Percentiles rank a stretch among this genome's conserved stretches.
Evolutionary conservation across 768 basidiomycete species (phyloP).

Genomic region (Xerocomus brunneocitrinus): DNA sequence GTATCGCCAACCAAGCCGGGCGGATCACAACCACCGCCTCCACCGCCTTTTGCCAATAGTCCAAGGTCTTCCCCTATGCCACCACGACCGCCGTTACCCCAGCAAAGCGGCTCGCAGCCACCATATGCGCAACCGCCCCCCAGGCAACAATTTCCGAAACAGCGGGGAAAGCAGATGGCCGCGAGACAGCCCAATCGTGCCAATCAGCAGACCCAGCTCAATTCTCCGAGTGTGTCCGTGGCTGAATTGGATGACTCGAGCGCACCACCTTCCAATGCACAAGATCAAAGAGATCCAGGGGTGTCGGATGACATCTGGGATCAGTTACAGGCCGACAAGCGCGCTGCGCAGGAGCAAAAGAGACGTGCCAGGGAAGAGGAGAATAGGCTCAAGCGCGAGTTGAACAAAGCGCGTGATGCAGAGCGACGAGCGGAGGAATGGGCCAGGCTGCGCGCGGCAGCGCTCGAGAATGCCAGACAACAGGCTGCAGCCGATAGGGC

Average conservation of each 20-base stretch:
- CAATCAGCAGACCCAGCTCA: constrained; percentile 3
- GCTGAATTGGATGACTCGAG: neutral
- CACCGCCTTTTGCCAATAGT: constrained; percentile 1
- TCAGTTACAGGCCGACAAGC: constrained; percentile 40
- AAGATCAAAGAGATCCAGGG: constrained; percentile 41
- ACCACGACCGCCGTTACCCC: neutral
- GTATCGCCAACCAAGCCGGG: neutral
- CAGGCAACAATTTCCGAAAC: neutral
- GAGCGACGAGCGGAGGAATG: constrained; percentile 23
- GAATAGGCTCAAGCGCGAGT: constrained; percentile 13
- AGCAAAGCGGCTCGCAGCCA: neutral
- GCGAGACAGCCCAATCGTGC: neutral
- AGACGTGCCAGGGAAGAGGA: constrained; percentile 17
- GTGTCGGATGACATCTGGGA: constrained; percentile 51
- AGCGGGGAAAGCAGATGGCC: neutral
- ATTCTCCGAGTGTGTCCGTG: neutral
- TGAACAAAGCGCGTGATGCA: constrained; percentile 13
- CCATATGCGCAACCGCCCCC: constrained; percentile 15
- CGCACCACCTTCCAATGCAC: neutral
- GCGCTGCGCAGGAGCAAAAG: constrained; percentile 20
- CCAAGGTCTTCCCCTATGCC: neutral
- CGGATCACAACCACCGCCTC: constrained; percentile 10
- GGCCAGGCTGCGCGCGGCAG: constrained; percentile 16
- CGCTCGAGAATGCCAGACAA: constrained; percentile 16
- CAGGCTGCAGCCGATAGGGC: constrained; percentile 17